Base-by-base conservation (phyloP, 129 eudicot species). In the Silybum marianum region DNA sequence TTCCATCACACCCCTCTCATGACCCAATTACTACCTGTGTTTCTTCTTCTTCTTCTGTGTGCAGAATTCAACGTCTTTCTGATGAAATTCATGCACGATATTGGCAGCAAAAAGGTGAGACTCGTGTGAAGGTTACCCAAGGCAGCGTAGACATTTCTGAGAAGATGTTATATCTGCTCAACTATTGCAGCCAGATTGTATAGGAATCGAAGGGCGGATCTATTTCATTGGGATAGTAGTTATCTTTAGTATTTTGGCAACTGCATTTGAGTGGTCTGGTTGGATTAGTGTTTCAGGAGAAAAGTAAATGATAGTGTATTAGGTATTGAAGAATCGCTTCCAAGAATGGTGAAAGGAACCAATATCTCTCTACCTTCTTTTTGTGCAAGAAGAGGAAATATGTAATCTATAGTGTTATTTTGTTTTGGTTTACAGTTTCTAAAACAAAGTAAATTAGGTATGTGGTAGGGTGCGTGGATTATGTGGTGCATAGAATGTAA, bases 101-200 rank as follows among this genome's bases (percentile, higher is more conserved):
- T 25, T 25, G 28, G 28, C 28, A 25, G 28, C 28, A 25, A 25
- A 25, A 25, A 25, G 28, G 28, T 25, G 28, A 25, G 28, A 25
- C 51, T 25, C 28, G 28, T 25, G 28, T 25, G 28, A 25, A 25
- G 28, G 28, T 25, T 25, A 25, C 0, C 28, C 28, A 25, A 25
- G 28, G 28, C 28, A 25, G 28, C 28, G 28, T 25, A 25, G 2
- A 25, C 28, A 25, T 75, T 54, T 75, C 70, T 28, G 28, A 75
- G 11, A 30, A 51, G 48, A 51, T 75, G 69, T 10, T 75, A 19
- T 10, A 75, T 75, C 48, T 75, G 70, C 79, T 75, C 40, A 75
- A 75, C 16, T 10, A 75, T 28, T 75, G 79, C 79, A 54, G 26
- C n/a, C 69, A 44, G 26, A 75, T 75, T 54, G 48, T 75, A n/a